Base-by-base conservation (phyloP, 2,329 filamentous ascomycete genomes). In the Pyrenophora teres region DNA sequence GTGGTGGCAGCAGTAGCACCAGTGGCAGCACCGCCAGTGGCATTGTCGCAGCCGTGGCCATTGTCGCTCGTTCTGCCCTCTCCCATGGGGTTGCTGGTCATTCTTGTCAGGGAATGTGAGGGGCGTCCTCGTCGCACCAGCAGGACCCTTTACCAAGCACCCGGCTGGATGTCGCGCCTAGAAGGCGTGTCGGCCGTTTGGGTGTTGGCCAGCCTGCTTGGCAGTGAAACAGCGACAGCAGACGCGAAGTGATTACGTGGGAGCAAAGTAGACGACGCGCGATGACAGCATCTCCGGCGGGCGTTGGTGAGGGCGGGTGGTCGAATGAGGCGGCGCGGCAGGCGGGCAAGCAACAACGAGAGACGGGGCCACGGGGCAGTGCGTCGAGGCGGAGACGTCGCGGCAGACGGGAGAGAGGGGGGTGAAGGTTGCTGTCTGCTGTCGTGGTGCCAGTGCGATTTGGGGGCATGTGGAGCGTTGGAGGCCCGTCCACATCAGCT, bases 1-100 rank as follows among this genome's bases (percentile, higher is more conserved):
- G 42, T 13, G 27, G 31, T 19, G 41, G 36, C 40, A 15, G 15
- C 15, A 15, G 15, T 15, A 15, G 15, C 15, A 15, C 15, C 15
- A 15, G 15, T 15, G 15, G 15, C 15, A 15, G 15, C 15, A 15
- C 15, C 15, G 40, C 25, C 25, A 19, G 40, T 35, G 39, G 30
- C 40, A 35, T 16, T 48, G 46, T 8, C 19, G 7, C 9, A 21
- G 40, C 33, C 40, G 18, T 35, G 49, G 43, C 48, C 52, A 49
- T 69, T 61, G 64, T 63, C 57, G 58, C 56, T 64, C 54, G 54
- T 54, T 38, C 56, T 63, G 54, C 60, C 61, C 49, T 72, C 69
- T 46, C 57, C 63, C 61, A 65, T 62, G 63, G 68, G 53, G 54
- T 38, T 59, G 64, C 62, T 57, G 56, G 60, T 61, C 69, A 72